Base-by-base conservation (phyloP, 2,329 filamentous ascomycete genomes). In the Aspergillus transmontanensis region DNA sequence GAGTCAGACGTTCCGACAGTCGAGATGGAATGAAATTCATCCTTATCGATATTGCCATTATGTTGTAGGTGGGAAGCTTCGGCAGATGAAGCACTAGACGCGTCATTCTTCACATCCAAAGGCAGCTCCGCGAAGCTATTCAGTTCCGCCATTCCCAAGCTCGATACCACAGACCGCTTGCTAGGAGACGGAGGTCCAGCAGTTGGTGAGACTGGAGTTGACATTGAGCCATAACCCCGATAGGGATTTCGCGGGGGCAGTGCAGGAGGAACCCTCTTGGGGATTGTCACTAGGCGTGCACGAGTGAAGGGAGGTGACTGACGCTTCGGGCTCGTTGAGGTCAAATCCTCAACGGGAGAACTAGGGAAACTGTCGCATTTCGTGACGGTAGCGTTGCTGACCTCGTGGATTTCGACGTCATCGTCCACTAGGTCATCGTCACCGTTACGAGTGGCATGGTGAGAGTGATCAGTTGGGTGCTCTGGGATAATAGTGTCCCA, bases 261-360 rank as follows among this genome's bases (percentile, higher is more conserved):
- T 10, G 91, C 88, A 1, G 94, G 93, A 1, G 92, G 71, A 1
- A 89, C 79, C 41, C 93, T 86, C 79, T 94, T 96, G 14, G 91
- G 88, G 63, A 97, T 96, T 53, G 88, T 93, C 32, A 97, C 92
- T 57, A 97, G 82, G 57, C 90, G 90, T 28, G 93, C 92, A 72
- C 91, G 90, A 45, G 88, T 90, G 61, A 93, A 87, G 60, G 88
- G 85, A 59, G 90, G 87, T 1, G 90, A 87, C 2, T 86, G 85
- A 55, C 87, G 81, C 50, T 86, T 83, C 46, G 87, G 85, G 58
- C 87, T 85, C 7, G 84, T 83, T 19, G 85, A 84, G 64, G 87
- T 84, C 23, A 84, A 81, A 19, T 76, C 72, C 21, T 72, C 70
- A 3, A 71, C 51, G 1, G 67, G 67, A 1, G 68, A 67, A 28